Conservation (phyloP, 257 asterid species). For the Solanum corneliomulleri region DNA sequence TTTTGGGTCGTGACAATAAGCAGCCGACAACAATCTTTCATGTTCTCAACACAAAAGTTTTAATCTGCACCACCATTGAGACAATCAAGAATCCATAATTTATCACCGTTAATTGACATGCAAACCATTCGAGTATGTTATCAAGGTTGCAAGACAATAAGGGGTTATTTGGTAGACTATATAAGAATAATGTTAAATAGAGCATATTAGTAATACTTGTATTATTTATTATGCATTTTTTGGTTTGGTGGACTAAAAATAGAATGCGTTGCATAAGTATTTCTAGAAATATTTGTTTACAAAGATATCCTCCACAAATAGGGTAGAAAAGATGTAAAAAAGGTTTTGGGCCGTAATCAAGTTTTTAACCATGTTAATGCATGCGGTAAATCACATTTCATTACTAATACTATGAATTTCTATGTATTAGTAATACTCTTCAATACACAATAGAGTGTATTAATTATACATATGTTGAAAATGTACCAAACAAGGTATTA, state of each 20-base stretch:
- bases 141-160: background rate
- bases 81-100: background rate
- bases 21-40: background rate
- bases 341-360: background rate
- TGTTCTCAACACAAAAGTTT: background rate
- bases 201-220: no score
- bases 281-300: background rate
- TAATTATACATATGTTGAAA: background rate
- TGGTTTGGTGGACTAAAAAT: no score
- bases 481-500: background rate
- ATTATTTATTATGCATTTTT: no score
- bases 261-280: background rate
- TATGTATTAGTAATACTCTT: background rate
- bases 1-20: no score
- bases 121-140: background rate
- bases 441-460: background rate
- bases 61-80: background rate
- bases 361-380: background rate
- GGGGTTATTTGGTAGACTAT: background rate
- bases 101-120: background rate
- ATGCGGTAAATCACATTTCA: background rate
- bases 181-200: no score
- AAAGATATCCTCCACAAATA: background rate
- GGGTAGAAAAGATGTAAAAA: background rate
- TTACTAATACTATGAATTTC: background rate